phyloP scores from a whole-genome alignment of 768 basidiomycete species.

The Leccinum subtestaceum region DNA sequence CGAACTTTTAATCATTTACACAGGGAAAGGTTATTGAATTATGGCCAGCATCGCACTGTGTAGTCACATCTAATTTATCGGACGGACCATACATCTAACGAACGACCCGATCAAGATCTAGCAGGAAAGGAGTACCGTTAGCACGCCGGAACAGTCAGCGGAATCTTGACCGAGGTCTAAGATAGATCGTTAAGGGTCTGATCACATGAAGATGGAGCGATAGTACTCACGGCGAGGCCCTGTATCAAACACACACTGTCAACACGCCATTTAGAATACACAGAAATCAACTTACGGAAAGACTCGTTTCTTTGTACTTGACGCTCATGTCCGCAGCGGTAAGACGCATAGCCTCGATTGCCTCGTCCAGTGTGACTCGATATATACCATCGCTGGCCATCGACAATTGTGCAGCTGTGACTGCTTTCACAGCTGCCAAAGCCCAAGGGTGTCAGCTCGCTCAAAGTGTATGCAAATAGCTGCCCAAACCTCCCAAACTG shows the following conservation, averaged over 20 bases:
- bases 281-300: constrained; percentile 57
- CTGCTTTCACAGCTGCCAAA: constrained; percentile 77
- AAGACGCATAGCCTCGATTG: constrained; percentile 91
- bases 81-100: not conserved
- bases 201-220: not conserved
- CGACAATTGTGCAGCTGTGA: constrained; percentile 92
- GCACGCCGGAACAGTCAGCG: constrained; percentile 81
- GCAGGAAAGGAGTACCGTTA: constrained; percentile 28
- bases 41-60: not conserved
- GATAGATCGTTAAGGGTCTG: constrained; percentile 7
- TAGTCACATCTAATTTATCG: not conserved
- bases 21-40: not conserved
- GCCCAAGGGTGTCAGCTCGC: constrained; percentile 8
- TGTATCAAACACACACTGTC: constrained; percentile 20
- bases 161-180: constrained; percentile 78
- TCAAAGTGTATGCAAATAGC: not conserved
- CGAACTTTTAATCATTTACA: not conserved
- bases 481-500: constrained; percentile 68
- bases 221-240: constrained; percentile 55
- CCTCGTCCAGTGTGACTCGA: constrained; percentile 87
- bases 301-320: constrained; percentile 94
- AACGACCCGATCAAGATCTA: not conserved
- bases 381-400: constrained; percentile 90
- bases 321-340: constrained; percentile 94
- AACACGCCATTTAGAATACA: not conserved